Base-by-base conservation (phyloP, 2,329 filamentous ascomycete species). In the Sclerotinia spermophila region DNA sequence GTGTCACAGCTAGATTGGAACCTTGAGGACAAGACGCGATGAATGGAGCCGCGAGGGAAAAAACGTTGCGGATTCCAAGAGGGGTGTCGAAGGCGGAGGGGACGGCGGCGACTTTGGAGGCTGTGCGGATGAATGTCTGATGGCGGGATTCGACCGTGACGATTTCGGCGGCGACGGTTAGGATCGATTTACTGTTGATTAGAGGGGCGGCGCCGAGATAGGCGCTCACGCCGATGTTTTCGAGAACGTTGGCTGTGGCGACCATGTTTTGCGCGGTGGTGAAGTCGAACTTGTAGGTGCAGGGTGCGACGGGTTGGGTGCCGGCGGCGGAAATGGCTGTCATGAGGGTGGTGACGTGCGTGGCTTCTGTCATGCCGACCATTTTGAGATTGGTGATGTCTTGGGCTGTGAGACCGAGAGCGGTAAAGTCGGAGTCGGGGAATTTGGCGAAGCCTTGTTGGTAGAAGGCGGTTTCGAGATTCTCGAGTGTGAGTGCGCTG, bases 381-480 rank as follows among this genome's bases (percentile, higher is more conserved):
- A 82, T 79, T 80, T 87, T 84, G 67, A 93, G 83, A 77, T 90
- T 87, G 65, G 82, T 81, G 74, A 90, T 83, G 74, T 90, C 84
- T 56, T 78, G 77, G 55, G 83, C 80, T 70, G 79, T 83, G 71
- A 91, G 84, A 72, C 89, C 89, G 21, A 90, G 83, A 51, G 87
- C 87, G 35, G 82, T 78, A 81, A 94, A 93, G 77, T 92, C 87
- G 42, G 84, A 79, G 55, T 86, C 84, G 38, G 87, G 84, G 82
- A 93, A 92, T 79, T 87, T 85, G 73, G 84, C 84, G 78, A 93
- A 91, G 51, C 90, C 90, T 78, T 91, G 84, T 75, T 86, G 84
- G 84, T 94, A 93, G 81, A 92, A 93, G 69, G 85, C 83, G 35
- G 88, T 84, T 82, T 93, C 91, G 76, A 93, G 89, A 81, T 91